Percentiles rank a stretch among this genome's conserved stretches.
phyloP scores from a whole-genome alignment of 2,329 filamentous ascomycete genomes.

The Alternaria sp. region DNA sequence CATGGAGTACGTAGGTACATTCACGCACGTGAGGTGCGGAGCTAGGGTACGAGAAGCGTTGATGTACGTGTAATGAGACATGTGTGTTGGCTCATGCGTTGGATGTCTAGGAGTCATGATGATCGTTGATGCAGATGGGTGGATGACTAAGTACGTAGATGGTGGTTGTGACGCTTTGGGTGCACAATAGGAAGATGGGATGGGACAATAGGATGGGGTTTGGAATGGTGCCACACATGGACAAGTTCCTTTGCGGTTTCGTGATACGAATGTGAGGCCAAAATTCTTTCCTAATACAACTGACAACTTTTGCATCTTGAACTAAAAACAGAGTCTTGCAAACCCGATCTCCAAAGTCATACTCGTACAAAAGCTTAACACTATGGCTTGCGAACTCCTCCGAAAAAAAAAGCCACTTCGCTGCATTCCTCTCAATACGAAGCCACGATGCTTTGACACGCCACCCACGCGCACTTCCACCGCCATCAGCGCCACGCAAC shows the following conservation, averaged over 20 bases:
- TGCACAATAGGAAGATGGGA: background rate
- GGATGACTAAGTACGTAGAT: background rate
- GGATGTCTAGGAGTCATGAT: background rate
- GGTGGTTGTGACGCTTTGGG: background rate
- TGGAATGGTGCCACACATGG: background rate
- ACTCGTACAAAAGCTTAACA: background rate
- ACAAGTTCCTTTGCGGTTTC: background rate
- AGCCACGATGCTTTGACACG: background rate
- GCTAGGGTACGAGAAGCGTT: background rate
- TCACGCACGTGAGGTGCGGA: background rate
- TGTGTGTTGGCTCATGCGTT: background rate
- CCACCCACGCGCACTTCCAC: background rate
- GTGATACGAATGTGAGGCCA: background rate
- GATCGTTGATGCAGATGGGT: background rate
- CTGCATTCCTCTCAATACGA: background rate
- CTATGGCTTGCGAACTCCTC: background rate
- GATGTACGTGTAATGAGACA: background rate
- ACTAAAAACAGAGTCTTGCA: background rate
- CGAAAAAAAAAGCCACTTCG: background rate
- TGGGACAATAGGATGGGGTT: background rate
- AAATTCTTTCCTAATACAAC: background rate
- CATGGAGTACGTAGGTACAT: background rate
- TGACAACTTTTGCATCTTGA: background rate
- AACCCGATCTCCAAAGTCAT: background rate
- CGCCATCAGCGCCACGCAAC: background rate